These are phyloP conservation scores for Aspergillus brunneoviolaceus DNA, from an alignment of 2,329 filamentous ascomycete species.

Conservation along the genomic window DNA sequence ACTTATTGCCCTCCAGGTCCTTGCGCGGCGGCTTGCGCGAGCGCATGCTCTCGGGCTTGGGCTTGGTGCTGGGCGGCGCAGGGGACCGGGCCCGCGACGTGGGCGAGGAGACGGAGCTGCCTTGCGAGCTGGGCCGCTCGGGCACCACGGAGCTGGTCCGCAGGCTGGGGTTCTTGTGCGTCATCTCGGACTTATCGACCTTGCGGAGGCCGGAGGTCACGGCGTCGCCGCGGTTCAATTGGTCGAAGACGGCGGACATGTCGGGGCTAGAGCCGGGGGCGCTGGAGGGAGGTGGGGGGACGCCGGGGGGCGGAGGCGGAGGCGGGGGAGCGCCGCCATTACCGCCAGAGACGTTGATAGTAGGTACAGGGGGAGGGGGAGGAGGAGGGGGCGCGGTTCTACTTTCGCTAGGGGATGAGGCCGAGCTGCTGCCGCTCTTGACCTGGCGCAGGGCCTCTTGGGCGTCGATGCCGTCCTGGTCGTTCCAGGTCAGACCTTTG, in stretches of 20 bases:
- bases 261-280: constrained; percentile 55
- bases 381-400: constrained; percentile 49
- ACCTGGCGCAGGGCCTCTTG: constrained; percentile 65
- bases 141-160: constrained; percentile 71
- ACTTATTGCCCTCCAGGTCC: constrained; percentile 85
- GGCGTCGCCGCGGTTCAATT: constrained; percentile 84
- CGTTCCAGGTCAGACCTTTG: constrained; percentile 83
- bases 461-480: constrained; percentile 69
- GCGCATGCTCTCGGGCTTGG: constrained; percentile 82
- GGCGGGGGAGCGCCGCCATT: constrained; percentile 61
- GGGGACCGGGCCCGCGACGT: constrained; percentile 71
- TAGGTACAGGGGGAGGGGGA: constrained; percentile 50
- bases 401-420: constrained; percentile 31
- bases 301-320: constrained; percentile 66
- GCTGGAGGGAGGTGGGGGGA: constrained; percentile 50
- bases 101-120: constrained; percentile 41
- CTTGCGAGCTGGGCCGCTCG: constrained; percentile 53
- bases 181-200: constrained; percentile 95
- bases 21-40: constrained; percentile 77
- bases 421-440: constrained; percentile 37
- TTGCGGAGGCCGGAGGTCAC: constrained; percentile 88
- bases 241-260: constrained; percentile 83
- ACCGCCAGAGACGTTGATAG: constrained; percentile 52
- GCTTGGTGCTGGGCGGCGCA: constrained; percentile 75
- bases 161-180: constrained; percentile 92